Conservation (phyloP, 768 basidiomycete species). For the Suillus sp. region DNA sequence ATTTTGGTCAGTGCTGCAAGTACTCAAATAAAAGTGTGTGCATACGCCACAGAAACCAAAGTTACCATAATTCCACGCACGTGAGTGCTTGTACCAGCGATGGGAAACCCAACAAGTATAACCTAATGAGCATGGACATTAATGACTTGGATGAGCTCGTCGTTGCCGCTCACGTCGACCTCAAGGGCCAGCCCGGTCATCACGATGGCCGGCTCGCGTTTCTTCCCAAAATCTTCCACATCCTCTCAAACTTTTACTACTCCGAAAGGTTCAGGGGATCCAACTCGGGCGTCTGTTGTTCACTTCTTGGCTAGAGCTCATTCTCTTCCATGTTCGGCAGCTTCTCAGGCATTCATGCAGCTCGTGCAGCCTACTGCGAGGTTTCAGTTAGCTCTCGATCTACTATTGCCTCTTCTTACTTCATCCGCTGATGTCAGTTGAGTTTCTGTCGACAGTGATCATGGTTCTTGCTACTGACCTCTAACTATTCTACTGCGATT, state of each 20-base stretch:
- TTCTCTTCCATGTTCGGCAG: slow-evolving; percentile 74
- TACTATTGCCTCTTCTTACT: slow-evolving; percentile 72
- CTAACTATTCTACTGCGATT: slow-evolving; percentile 16
- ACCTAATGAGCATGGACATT: slow-evolving; percentile 31
- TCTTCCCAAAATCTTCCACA: slow-evolving; percentile 34
- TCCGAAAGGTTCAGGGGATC: slow-evolving; percentile 39
- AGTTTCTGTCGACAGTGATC: slow-evolving; percentile 13
- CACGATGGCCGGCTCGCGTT: slow-evolving; percentile 34
- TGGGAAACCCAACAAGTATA: slow-evolving; percentile 1
- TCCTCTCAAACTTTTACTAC: slow-evolving; percentile 35
- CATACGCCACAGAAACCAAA: slow-evolving; percentile 31
- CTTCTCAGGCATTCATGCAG: slow-evolving; percentile 72
- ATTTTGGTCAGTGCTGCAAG: neutral
- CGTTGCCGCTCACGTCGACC: slow-evolving; percentile 33
- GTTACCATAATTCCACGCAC: slow-evolving; percentile 17
- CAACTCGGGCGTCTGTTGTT: slow-evolving; percentile 62
- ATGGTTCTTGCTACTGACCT: slow-evolving; percentile 17
- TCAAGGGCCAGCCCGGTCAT: slow-evolving; percentile 33
- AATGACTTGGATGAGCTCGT: slow-evolving; percentile 33
- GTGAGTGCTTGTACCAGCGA: neutral
- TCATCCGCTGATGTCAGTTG: slow-evolving; percentile 55
- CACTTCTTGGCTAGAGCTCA: slow-evolving; percentile 69
- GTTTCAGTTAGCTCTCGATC: slow-evolving; percentile 84
- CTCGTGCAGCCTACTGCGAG: slow-evolving; percentile 75
- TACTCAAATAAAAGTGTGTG: too few relatives aligned